Conservation (phyloP, 495 filamentous ascomycete species). For the Zalerion maritima region DNA sequence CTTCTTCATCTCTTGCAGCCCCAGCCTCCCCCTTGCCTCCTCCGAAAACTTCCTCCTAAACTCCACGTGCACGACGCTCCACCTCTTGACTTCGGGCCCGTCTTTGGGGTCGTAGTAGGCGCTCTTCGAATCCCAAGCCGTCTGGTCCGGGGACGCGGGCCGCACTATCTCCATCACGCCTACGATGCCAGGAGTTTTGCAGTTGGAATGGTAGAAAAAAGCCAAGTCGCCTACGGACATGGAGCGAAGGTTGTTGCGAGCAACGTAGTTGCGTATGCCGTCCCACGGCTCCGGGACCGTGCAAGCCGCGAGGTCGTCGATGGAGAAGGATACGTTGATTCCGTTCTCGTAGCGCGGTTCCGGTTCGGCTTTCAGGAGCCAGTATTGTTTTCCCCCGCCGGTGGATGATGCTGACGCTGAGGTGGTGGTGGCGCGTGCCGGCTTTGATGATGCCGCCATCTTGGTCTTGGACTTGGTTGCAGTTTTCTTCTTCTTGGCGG, state of each 20-base stretch:
- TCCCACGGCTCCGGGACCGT: slow-evolving; percentile 78
- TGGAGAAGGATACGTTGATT: slow-evolving; percentile 80
- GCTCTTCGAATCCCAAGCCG: slow-evolving; percentile 59
- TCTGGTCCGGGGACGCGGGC: slow-evolving; percentile 68
- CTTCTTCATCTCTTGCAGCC: slow-evolving; percentile 49
- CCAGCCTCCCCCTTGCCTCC: slow-evolving; percentile 55
- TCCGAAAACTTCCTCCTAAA: slow-evolving; percentile 69
- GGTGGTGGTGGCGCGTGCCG: slow-evolving; percentile 1
- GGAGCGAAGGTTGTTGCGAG: slow-evolving; percentile 71
- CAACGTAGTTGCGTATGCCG: slow-evolving; percentile 36
- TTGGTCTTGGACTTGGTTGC: neutral
- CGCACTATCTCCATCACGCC: slow-evolving; percentile 88
- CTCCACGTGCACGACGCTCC: slow-evolving; percentile 77
- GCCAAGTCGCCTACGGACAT: slow-evolving; percentile 88
- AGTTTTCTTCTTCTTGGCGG: slow-evolving; percentile 3
- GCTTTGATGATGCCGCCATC: slow-evolving; percentile 2
- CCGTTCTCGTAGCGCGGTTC: slow-evolving; percentile 75
- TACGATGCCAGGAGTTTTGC: slow-evolving; percentile 76
- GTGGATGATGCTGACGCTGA: too few species aligned
- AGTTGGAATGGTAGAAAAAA: slow-evolving; percentile 97
- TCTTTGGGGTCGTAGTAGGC: slow-evolving; percentile 75
- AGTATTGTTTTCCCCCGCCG: slow-evolving; percentile 51
- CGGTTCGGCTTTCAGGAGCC: slow-evolving; percentile 94
- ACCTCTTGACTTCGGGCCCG: slow-evolving; percentile 63
- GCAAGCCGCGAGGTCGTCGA: slow-evolving; percentile 66